phyloP scores from a whole-genome alignment of 805 yeast species.

The Yamadazyma olivae region DNA sequence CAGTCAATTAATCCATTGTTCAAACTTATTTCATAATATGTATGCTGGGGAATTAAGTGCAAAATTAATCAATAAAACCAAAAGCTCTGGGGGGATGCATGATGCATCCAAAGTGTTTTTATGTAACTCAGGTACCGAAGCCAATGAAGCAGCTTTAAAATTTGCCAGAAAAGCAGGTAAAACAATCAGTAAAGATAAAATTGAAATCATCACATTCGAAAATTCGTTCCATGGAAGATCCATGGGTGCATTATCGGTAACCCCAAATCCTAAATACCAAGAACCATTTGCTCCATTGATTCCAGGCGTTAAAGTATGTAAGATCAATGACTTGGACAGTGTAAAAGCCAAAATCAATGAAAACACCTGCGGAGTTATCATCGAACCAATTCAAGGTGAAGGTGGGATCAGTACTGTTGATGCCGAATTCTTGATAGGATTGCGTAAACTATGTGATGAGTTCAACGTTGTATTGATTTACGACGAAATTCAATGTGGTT shows the following conservation, averaged over 20 bases:
- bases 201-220: slow-evolving; percentile 81
- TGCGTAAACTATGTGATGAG: slow-evolving; percentile 65
- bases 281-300: slow-evolving; percentile 85
- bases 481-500: slow-evolving; percentile 97
- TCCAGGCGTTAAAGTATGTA: slow-evolving; percentile 80
- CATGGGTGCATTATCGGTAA: slow-evolving; percentile 88
- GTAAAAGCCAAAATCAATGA: slow-evolving; percentile 52
- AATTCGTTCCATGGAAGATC: slow-evolving; percentile 95
- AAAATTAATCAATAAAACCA: slow-evolving; percentile 67
- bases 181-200: slow-evolving; percentile 46
- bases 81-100: slow-evolving; percentile 71
- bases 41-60: slow-evolving; percentile 80
- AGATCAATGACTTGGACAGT: slow-evolving; percentile 55
- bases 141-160: slow-evolving; percentile 58
- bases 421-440: slow-evolving; percentile 57
- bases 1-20: slow-evolving; percentile 69
- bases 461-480: slow-evolving; percentile 76
- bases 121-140: slow-evolving; percentile 60
- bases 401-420: slow-evolving; percentile 83
- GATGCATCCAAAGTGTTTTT: slow-evolving; percentile 72
- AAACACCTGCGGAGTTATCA: slow-evolving; percentile 84
- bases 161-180: slow-evolving; percentile 79
- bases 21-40: slow-evolving; percentile 80
- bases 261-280: slow-evolving; percentile 92
- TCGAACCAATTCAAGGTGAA: slow-evolving; percentile 98